Base-by-base conservation (phyloP, 305 asterid genomes). In the Andrographis paniculata region DNA sequence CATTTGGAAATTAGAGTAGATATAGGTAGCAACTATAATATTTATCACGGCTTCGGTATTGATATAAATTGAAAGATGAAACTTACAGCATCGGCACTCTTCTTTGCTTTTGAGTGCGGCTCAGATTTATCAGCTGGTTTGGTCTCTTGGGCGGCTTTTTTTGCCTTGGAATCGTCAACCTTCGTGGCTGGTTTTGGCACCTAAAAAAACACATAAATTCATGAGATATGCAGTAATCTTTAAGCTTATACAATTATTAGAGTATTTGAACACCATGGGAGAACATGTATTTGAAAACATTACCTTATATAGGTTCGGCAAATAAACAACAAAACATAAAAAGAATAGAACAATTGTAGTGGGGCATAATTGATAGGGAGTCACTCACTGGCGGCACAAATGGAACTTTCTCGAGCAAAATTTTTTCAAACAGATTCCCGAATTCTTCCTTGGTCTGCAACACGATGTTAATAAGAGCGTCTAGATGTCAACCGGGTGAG, bases 301-400 rank as follows among this genome's bases (percentile, higher is more conserved):
- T 12, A 28, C 33, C 7, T 28, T 6, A 28, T 28, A 6, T 6
- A 28, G 10, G 33, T 28, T 6, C 10, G 11, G 1, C 10, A 28
- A 28, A 28, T 12, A 28, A 27, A 27, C 33, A 27, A 27, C 3
- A 42, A 42, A 42, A 6, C 10, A 16, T 6, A 2, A 1, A 42
- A 42, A 2, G 33, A 42, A 42, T 5, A 18, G 20, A 19, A 17
- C 48, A 11, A n/a, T n/a, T n/a, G n/a, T n/a, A n/a, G n/a, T n/a
- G n/a, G n/a, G n/a, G n/a, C n/a, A n/a, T 18, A 42, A 10, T 11
- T 14, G 30, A 51, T 47, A 11, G 38, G 56, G 55, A 63, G 53
- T 44, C 45, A 72, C 94, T 71, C 66, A 80, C 92, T 24, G 74
- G 87, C 50, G 75, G 72, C 49, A 53, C 71, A 63, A 73, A 69